phyloP scores from a whole-genome alignment of 331 rosid genomes.

The Stylosanthes scabra region DNA sequence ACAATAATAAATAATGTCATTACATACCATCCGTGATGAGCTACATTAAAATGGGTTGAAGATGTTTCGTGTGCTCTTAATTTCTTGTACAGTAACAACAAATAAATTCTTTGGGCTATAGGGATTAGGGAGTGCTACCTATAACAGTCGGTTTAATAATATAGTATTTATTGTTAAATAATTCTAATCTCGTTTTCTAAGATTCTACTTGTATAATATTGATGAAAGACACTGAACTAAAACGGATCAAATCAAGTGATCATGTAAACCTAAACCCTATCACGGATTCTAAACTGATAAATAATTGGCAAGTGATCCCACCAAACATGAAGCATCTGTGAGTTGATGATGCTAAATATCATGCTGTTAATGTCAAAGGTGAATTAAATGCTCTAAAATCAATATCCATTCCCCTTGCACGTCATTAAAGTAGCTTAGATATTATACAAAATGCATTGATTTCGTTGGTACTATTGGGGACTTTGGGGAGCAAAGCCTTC shows the following conservation, averaged over 20 bases:
- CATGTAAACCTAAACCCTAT: background rate
- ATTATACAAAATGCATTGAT: background rate
- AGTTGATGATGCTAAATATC: background rate
- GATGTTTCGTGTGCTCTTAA: background rate
- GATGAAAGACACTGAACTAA: background rate
- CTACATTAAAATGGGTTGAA: background rate
- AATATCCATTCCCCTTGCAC: background rate
- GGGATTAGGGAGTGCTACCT: too few relatives aligned
- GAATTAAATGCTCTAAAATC: background rate
- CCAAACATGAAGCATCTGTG: background rate
- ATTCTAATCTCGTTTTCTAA: too few relatives aligned
- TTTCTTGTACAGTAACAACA: too few relatives aligned
- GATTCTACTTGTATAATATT: background rate
- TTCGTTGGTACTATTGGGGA: background rate
- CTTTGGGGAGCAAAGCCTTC: background rate
- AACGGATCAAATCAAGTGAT: background rate
- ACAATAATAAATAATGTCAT: constrained; percentile 1
- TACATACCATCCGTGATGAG: background rate
- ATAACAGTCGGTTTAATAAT: too few relatives aligned
- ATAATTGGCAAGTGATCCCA: background rate
- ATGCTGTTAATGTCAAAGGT: background rate
- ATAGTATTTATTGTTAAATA: too few relatives aligned
- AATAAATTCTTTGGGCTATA: too few relatives aligned
- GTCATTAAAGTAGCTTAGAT: background rate
- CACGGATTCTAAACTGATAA: background rate